Base-by-base conservation (phyloP, 495 filamentous ascomycete genomes). In the Rusavskia elegans region DNA sequence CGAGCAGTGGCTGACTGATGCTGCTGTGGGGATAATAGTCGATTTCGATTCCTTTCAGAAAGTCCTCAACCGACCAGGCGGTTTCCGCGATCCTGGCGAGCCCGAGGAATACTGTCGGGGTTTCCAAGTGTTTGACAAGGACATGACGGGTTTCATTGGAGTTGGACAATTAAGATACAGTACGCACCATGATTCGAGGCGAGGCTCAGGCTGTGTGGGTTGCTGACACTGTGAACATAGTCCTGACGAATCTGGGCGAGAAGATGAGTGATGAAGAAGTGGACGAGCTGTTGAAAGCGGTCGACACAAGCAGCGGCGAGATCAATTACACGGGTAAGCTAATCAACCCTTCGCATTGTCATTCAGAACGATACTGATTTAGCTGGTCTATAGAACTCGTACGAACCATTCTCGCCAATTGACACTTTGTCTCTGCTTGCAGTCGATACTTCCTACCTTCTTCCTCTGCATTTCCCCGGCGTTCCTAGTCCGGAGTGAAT, bases 121-220 rank as follows among this genome's bases (percentile, higher is more conserved):
- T 45, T 98, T 98, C 71, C 92, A 97, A 70, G 92, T 97, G 53
- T 98, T 98, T 62, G 92, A 98, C 70, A 98, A 98, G 73, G 92
- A 98, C 67, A 83, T 90, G 81, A 94, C 89, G 48, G 92, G 92
- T 19, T 95, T 87, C 69, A 95, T 98, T 69, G 92, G 90, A 21
- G 87, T 95, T 55, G 92, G 92, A 35, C 92, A 98, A 68, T 73
- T 97, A 62, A 81, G 89, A 66, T 98, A 98, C 68, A 83, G 80
- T 83, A 69, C 32, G 71, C 70, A 51, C 23, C 56, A 19, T 11
- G 35, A 30, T 10, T 17, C 20, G 27, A 14, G 16, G 7, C 2
- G 14, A 19, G 4, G 25, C 25, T 45, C 38, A 11, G 13, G 8
- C 20, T 0, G 13, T 9, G n/a, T 14, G n/a, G n/a, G 39, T 42